Base-by-base conservation (phyloP, 352 stramenopile species). In the Phytophthora quininea region DNA sequence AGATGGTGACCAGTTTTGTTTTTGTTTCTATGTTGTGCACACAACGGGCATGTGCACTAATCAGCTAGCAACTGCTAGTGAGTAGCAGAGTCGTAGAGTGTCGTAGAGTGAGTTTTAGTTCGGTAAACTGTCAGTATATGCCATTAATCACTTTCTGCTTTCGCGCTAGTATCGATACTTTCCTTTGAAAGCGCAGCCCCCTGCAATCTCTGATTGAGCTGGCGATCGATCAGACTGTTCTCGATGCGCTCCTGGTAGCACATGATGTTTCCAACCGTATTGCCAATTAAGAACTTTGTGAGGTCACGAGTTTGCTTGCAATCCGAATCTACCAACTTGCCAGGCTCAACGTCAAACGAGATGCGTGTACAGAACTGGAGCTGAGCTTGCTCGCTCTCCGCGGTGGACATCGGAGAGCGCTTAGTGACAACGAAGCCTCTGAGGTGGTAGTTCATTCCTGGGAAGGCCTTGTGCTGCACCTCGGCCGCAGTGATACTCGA, bases 291-390 rank as follows among this genome's bases (percentile, higher is more conserved):
- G 47, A 86, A 86, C 45, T 86, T 70, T 6, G 67, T 71, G 10
- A 86, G 69, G 27, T 73, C 74, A 2, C 74, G 72, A 33, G 77
- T 64, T 15, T 78, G 62, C 6, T 11, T 40, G 35, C 35, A 11
- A 3, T 57, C 62, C 48, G 75, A 59, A 27, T 72, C 61, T 40
- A 67, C 60, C 15, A 67, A 54, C 35, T 58, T 60, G 24, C 68
- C 72, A 45, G 73, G 61, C 15, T 57, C 73, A 33, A 78, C 76
- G 38, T 89, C 71, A 14, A 81, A 74, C 3, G 76, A 79, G 35
- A 83, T 73, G 8, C 85, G 68, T 15, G 75, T 67, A 45, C 78
- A 84, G 50, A 76, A 76, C 54, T 88, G 76, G 51, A 91, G 58
- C 10, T 89, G 72, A 27, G 78, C 73, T 19, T 71, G 54, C 4